These are phyloP conservation scores for Tricholoma matsutake DNA, from an alignment of 768 basidiomycete species.

Conservation along the genomic window DNA sequence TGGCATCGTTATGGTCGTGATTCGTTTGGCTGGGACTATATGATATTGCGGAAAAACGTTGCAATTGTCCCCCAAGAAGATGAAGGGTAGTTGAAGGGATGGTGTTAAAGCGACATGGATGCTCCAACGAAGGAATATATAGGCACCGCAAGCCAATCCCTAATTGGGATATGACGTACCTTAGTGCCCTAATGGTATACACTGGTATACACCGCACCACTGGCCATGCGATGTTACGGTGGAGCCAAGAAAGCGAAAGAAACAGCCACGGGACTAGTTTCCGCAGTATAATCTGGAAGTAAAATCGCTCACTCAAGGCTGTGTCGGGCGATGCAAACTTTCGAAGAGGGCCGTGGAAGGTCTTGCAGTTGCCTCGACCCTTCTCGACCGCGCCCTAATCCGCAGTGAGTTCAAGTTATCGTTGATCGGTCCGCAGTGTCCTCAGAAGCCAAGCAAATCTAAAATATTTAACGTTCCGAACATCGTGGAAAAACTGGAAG, in stretches of 20 bases:
- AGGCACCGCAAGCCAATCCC: neutral
- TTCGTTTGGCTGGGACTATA: neutral
- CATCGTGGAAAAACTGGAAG: no score
- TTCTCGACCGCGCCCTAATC: no score
- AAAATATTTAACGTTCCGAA: no score
- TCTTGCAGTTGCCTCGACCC: no score
- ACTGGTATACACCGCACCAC: no score
- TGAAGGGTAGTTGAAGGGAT: neutral
- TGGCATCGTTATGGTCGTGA: slow-evolving; percentile 33
- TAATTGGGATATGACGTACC: neutral
- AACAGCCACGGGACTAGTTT: neutral
- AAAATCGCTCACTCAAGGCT: no score
- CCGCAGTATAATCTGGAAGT: neutral
- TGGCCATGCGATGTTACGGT: no score
- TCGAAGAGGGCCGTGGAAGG: no score
- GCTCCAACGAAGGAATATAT: neutral
- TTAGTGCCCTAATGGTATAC: neutral
- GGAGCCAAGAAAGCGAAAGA: neutral
- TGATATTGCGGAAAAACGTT: neutral
- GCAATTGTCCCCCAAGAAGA: neutral
- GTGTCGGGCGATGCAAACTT: no score
- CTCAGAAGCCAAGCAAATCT: no score
- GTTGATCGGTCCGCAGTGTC: no score
- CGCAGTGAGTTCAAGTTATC: no score
- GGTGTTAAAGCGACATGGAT: neutral